Conservation (phyloP, 805 yeast species). For the Yamadazyma tumulicola region DNA sequence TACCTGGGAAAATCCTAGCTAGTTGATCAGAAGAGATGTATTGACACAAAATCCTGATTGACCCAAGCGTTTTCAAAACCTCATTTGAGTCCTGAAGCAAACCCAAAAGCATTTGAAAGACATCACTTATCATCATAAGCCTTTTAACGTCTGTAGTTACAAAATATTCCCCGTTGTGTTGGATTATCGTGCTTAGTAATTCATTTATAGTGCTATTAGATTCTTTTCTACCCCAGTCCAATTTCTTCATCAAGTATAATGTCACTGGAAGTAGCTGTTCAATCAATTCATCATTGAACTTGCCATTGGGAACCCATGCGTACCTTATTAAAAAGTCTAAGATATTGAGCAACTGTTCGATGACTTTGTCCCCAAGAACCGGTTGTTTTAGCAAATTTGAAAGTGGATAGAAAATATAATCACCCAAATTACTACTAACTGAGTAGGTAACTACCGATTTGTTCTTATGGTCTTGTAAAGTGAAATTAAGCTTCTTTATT, state of each 20-base stretch:
- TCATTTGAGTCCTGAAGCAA: background rate
- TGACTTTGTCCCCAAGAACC: slow-evolving; percentile 17
- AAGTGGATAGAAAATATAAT: slow-evolving; percentile 40
- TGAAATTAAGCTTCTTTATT: slow-evolving; percentile 10
- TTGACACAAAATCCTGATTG: slow-evolving; percentile 1
- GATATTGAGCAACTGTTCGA: slow-evolving; percentile 22
- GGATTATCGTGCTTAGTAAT: background rate
- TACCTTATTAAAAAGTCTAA: slow-evolving; percentile 24
- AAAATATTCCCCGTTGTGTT: background rate
- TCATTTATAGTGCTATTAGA: background rate
- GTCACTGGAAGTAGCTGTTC: slow-evolving; percentile 37
- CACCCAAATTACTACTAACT: slow-evolving; percentile 32
- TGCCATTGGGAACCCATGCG: slow-evolving; percentile 26
- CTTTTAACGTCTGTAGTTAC: slow-evolving; percentile 3
- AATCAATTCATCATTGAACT: slow-evolving; percentile 18
- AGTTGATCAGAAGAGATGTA: slow-evolving; percentile 26
- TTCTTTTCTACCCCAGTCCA: background rate
- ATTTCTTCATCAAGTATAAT: slow-evolving; percentile 8
- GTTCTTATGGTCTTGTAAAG: slow-evolving; percentile 15
- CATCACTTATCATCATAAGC: background rate
- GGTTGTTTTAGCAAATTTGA: slow-evolving; percentile 29
- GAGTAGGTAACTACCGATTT: slow-evolving; percentile 14
- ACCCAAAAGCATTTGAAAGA: background rate
- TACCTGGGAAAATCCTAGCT: slow-evolving; percentile 40
- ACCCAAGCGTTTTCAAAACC: background rate